Evolutionary conservation across 225 moss, liverwort and hornwort genomes (phyloP), one percentile per base, ranked within the genome.

Genomic region (Ulota crispa): DNA sequence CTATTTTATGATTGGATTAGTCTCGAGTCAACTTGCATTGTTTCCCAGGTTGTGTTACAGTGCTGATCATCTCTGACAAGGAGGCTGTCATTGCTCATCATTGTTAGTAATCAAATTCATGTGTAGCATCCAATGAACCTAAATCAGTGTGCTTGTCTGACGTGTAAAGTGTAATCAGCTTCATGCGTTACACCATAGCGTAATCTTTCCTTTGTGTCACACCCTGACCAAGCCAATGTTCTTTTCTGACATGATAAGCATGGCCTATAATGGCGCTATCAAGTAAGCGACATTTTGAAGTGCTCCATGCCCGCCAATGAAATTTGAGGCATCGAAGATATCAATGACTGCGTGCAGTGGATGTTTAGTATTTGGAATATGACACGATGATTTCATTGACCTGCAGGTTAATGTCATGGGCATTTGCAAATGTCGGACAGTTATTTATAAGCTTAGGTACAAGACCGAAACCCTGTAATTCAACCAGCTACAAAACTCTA

Each of bases 121-220:
- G 50, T 78, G 56, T 24, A 24, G 24, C 50, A 67, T 85, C 67
- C 39, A 66, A 26, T 73, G 61, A 61, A 68, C 62, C 53, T 30
- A 62, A 84, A 42, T 54, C 34, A 70, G 34, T 54, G 61, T 61
- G 85, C 82, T 68, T 72, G 47, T 50, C 81, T 78, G 78, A 63
- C 60, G 43, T 61, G 73, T 67, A 41, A 68, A 67, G 20, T 61
- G 26, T 72, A 68, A 32, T 78, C 28, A 52, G 59, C 27, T 36
- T 27, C 63, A 27, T 36, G 45, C 32, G 47, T 37, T 52, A 24
- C 72, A 52, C 71, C 36, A 32, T 31, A 20, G 31, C 52, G 78
- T 78, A 78, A 61, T 82, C 59, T 73, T 67, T 32, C 24, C 24
- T 77, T 12, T 26, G 16, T 73, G 67, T 52, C 61, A 47, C 56